Conservation (phyloP, 2,329 filamentous ascomycete species). For the Arthrobotrys sphaeroides region DNA sequence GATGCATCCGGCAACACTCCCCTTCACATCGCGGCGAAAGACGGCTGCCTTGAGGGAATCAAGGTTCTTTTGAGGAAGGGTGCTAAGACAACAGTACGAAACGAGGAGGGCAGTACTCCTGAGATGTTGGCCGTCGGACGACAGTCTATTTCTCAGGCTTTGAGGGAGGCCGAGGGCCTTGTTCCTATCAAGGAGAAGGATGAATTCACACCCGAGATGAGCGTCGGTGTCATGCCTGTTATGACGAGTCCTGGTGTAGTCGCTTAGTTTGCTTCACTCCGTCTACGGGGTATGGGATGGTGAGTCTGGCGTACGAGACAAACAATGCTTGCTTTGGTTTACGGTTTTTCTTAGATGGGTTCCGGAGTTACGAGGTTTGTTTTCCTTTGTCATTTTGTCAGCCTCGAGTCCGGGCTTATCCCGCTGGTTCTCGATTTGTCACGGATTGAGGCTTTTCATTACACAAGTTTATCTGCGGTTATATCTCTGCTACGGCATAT, state of each 20-base stretch:
- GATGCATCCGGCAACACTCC: slow-evolving; percentile 48
- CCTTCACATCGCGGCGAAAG: slow-evolving; percentile 49
- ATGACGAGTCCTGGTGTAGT: slow-evolving; percentile 32
- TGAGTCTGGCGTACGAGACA: slow-evolving; percentile 43
- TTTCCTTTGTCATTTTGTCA: background rate
- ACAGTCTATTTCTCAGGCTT: slow-evolving; percentile 22
- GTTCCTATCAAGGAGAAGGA: slow-evolving; percentile 50
- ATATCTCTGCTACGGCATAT: background rate
- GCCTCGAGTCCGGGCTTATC: background rate
- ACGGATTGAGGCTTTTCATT: background rate
- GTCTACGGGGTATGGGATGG: slow-evolving; percentile 34
- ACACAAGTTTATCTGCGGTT: background rate
- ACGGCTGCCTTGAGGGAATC: slow-evolving; percentile 45
- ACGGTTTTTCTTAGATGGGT: background rate
- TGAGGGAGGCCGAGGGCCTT: slow-evolving; percentile 32
- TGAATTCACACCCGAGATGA: slow-evolving; percentile 49
- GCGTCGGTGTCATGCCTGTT: slow-evolving; percentile 47
- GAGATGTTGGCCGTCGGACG: slow-evolving; percentile 47
- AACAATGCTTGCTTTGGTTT: slow-evolving; percentile 6
- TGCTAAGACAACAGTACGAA: slow-evolving; percentile 31
- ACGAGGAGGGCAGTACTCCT: slow-evolving; percentile 40
- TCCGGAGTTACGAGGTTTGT: background rate
- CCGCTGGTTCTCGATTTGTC: background rate
- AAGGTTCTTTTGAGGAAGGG: slow-evolving; percentile 46
- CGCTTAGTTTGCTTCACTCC: slow-evolving; percentile 19